Base-by-base conservation (phyloP, 2,329 filamentous ascomycete species). In the Aspergillus floridensis region DNA sequence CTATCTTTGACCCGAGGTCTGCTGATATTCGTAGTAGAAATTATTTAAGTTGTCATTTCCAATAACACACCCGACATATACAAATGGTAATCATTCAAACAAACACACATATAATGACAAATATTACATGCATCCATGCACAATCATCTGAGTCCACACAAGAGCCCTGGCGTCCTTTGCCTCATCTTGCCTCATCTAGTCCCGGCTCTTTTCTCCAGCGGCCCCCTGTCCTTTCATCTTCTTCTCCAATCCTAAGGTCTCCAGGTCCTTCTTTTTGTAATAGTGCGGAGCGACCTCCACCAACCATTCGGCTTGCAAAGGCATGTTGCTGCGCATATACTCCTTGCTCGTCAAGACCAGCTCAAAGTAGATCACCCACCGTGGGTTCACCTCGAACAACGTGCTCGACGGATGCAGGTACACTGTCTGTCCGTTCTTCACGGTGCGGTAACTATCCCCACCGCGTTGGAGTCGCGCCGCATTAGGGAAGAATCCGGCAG, bases 321-420 rank as follows among this genome's bases (percentile, higher is more conserved):
- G 92, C 82, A 96, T 88, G 59, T 90, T 90, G 68, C 86, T 91
- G 24, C 93, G 83, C 88, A 96, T 96, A 74, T 93, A 99, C 80
- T 97, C 93, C 80, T 96, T 96, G 24, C 90, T 96, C 24, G 95
- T 99, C 68, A 98, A 83, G 7, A 98, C 91, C 21, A 99, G 81
- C 56, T 87, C 88, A 71, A 90, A 91, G 75, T 95, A 99, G 16
- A 96, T 85, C 14, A 96, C 86, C 84, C 90, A 95, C 74, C 91
- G 91, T 10, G 93, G 92, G 64, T 93, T 88, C 1, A 85, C 83
- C 60, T 91, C 86, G 79, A 91, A 90, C 63, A 96, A 77, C 48
- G 93, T 91, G 49, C 87, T 90, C 63, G 88, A 92, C 0, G 95
- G 95, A 74, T 99, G 95, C n/a, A 98, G 84, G 73, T 91, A 93